phyloP scores from a whole-genome alignment of 176 grass and related monocot species.

The Themeda triandra region DNA sequence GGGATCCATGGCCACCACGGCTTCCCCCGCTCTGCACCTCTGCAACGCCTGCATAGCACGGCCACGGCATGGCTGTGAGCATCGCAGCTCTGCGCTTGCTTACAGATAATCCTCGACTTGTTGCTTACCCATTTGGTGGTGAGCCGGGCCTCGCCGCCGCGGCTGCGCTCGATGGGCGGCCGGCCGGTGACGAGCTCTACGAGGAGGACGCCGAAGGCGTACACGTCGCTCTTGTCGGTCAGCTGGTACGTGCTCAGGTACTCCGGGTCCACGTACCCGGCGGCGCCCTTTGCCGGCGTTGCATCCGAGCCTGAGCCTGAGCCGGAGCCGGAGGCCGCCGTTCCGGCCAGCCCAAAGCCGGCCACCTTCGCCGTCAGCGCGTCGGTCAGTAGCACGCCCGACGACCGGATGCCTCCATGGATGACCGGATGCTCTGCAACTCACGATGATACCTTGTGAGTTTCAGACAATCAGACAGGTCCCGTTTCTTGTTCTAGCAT shows the following conservation, averaged over 20 bases:
- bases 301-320: conserved; percentile 33
- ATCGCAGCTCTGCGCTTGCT: neutral
- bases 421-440: conserved; percentile 49
- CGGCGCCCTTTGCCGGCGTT: conserved; percentile 48
- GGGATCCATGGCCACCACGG: conserved; percentile 64
- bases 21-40: conserved; percentile 48
- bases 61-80: neutral
- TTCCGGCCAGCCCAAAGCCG: conserved; percentile 44
- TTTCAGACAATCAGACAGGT: neutral
- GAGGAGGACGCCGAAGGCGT: conserved; percentile 81
- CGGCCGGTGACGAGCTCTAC: conserved; percentile 69
- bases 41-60: conserved; percentile 39
- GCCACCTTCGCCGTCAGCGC: conserved; percentile 53
- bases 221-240: conserved; percentile 76
- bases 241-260: conserved; percentile 63
- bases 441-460: neutral
- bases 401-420: conserved; percentile 56
- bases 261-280: conserved; percentile 74
- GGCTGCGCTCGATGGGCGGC: conserved; percentile 48
- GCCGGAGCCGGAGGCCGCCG: neutral
- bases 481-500: neutral
- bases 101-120: neutral
- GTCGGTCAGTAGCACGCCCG: conserved; percentile 55
- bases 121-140: conserved; percentile 62
- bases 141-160: conserved; percentile 28